Evolutionary conservation across 2,329 filamentous ascomycete genomes (phyloP).

Genomic region (Drechmeria coniospora): DNA sequence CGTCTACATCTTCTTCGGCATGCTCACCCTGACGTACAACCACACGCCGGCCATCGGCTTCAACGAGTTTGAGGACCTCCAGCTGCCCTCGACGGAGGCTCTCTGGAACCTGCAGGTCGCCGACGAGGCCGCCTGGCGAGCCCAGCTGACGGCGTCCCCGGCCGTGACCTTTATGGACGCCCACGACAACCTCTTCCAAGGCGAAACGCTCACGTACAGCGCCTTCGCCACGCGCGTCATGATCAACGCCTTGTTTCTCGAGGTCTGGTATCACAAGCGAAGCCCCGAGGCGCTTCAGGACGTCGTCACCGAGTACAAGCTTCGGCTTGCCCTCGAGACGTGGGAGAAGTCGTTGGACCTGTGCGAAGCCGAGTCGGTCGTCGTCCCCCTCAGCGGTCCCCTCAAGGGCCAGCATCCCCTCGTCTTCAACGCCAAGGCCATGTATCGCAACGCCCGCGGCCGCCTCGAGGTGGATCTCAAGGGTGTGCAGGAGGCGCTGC

Average conservation of each 20-base stretch:
- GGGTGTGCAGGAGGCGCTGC: conserved; percentile 85
- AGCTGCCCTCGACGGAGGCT: conserved; percentile 83
- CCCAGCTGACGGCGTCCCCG: conserved; percentile 54
- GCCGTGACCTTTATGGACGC: conserved; percentile 83
- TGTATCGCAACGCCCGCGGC: conserved; percentile 86
- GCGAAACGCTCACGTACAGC: conserved; percentile 79
- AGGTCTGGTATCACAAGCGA: conserved; percentile 98
- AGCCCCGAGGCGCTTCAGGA: conserved; percentile 95
- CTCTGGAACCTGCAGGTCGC: conserved; percentile 76
- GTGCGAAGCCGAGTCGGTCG: conserved; percentile 79
- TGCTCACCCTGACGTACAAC: conserved; percentile 90
- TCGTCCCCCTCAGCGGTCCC: conserved; percentile 80
- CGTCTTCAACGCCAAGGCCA: conserved; percentile 95
- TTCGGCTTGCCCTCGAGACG: conserved; percentile 88
- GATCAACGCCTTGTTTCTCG: conserved; percentile 96
- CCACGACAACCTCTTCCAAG: conserved; percentile 90
- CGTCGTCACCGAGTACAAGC: conserved; percentile 95
- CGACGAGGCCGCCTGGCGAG: conserved; percentile 73
- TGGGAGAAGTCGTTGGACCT: conserved; percentile 94
- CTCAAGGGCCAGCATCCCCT: conserved; percentile 94
- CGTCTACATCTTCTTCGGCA: conserved; percentile 96
- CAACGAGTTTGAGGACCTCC: conserved; percentile 90
- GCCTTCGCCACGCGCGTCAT: conserved; percentile 94
- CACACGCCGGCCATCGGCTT: conserved; percentile 96
- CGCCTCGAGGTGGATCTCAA: conserved; percentile 92